These are phyloP conservation scores for Pichia ethanolica DNA, from an alignment of 805 yeast genomes.

Conservation along the genomic window DNA sequence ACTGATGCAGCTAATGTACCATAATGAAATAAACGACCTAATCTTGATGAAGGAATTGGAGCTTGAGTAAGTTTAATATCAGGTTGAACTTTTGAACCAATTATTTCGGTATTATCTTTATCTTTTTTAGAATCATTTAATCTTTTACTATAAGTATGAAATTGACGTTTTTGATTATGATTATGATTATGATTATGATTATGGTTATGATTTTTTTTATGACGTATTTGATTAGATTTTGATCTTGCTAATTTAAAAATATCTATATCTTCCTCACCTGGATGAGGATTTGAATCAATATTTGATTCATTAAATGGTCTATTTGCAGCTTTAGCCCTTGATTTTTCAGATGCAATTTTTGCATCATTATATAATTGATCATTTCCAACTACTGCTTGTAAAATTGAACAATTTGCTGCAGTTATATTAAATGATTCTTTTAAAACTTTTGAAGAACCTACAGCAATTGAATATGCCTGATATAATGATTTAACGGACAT, in stretches of 20 bases:
- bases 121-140: conserved; percentile 1
- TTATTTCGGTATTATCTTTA: conserved; percentile 4
- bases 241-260: conserved; percentile 28
- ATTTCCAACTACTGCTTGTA: conserved; percentile 18
- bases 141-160: conserved; percentile 7
- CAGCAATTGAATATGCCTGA: conserved; percentile 20
- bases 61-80: conserved; percentile 49
- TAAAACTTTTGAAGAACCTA: conserved; percentile 24
- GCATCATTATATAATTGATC: conserved; percentile 23
- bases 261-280: conserved; percentile 17
- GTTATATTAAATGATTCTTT: conserved; percentile 15
- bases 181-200: conserved; percentile 1
- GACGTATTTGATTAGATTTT: conserved; percentile 20
- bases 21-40: conserved; percentile 88
- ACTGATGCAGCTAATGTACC: conserved; percentile 89
- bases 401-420: conserved; percentile 16
- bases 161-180: conserved; percentile 9
- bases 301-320: conserved; percentile 13
- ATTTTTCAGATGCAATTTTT: conserved; percentile 19
- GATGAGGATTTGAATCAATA: conserved; percentile 3
- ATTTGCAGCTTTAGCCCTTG: conserved; percentile 13
- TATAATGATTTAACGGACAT: conserved; percentile 23
- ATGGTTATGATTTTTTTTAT: not conserved
- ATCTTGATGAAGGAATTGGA: conserved; percentile 77
- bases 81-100: conserved; percentile 30